A percentile compares a stretch with the other conserved stretches of the same genome.
These are phyloP conservation scores for Dendrobium nobile DNA, from an alignment of 106 monocot species.

Conservation along the genomic window DNA sequence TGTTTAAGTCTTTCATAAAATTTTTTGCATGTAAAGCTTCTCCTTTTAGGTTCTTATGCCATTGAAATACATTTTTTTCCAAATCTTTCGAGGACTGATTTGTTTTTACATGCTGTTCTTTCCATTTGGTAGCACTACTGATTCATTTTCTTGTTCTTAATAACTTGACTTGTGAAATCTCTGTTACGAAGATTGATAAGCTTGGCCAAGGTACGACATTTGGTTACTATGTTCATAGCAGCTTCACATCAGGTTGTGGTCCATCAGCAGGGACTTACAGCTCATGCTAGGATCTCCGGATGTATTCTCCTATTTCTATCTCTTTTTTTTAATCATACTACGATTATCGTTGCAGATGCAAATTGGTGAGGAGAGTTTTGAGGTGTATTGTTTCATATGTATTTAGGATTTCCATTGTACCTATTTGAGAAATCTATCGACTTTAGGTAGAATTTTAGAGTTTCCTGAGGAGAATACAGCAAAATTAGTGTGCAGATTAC, in stretches of 20 bases:
- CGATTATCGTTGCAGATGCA: not conserved
- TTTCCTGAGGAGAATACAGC: not conserved
- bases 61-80: not conserved
- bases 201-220: not conserved
- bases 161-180: not conserved
- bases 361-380: not conserved
- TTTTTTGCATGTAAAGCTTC: not conserved
- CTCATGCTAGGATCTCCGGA: not conserved
- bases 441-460: not conserved
- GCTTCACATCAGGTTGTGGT: not conserved
- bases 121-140: not conserved
- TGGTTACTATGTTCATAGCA: not conserved
- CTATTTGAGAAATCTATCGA: not conserved
- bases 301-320: not conserved
- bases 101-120: not conserved
- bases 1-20: not conserved
- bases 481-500: not conserved
- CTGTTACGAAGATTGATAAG: constrained; percentile 5
- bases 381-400: not conserved
- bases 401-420: not conserved
- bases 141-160: not conserved
- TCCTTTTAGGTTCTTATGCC: not conserved
- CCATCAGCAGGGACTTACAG: not conserved
- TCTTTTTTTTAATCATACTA: not conserved
- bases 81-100: not conserved